phyloP scores from a whole-genome alignment of 371 early-diverging fungal genomes.

The Saksenaea oblongispora region DNA sequence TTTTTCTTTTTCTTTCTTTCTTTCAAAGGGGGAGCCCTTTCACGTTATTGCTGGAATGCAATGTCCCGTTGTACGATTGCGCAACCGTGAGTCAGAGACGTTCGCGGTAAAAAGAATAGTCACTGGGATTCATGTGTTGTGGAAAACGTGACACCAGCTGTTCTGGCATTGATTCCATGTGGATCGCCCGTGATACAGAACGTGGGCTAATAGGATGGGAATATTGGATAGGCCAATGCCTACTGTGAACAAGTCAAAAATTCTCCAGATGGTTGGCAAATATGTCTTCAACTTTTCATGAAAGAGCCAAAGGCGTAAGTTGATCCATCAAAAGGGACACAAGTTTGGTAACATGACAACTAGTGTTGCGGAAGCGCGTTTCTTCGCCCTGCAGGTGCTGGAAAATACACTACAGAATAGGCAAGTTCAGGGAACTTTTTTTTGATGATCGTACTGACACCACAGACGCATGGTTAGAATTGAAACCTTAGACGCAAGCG shows the following conservation, averaged over 20 bases:
- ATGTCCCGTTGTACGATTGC: not conserved
- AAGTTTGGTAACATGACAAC: not conserved
- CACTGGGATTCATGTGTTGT: conserved; percentile 5
- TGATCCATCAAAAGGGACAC: not conserved
- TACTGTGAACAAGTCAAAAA: conserved; percentile 84
- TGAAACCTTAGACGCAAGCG: conserved; percentile 53
- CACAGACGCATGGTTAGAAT: conserved; percentile 35
- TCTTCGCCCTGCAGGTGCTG: conserved; percentile 85
- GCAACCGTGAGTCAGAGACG: conserved; percentile 1
- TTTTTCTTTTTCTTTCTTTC: not conserved
- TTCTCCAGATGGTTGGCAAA: conserved; percentile 85
- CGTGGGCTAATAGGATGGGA: not conserved
- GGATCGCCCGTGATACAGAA: not conserved
- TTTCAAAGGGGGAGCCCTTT: not conserved
- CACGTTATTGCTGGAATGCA: not conserved
- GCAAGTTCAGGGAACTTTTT: conserved; percentile 24
- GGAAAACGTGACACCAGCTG: conserved; percentile 1
- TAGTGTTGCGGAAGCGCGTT: conserved; percentile 79
- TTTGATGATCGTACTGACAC: not conserved
- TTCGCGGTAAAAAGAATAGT: conserved; percentile 2
- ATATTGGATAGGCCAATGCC: conserved; percentile 69
- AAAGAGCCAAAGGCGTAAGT: conserved; percentile 73
- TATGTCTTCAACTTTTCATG: conserved; percentile 80
- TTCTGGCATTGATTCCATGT: not conserved
- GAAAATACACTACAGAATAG: conserved; percentile 75